These are phyloP conservation scores for Corylus heterophylla DNA, from an alignment of 306 rosid genomes.

Conservation along the genomic window DNA sequence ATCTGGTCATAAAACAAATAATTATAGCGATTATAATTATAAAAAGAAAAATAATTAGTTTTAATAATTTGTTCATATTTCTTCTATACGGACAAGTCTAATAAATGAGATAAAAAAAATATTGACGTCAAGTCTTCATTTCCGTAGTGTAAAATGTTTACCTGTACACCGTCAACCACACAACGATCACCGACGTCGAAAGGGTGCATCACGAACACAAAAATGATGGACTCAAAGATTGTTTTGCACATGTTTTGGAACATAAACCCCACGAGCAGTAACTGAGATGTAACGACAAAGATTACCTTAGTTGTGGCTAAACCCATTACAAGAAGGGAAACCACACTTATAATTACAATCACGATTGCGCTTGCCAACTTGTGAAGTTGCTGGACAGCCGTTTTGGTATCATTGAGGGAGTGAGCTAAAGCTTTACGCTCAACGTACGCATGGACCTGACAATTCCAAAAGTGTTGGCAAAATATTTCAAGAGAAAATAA, in stretches of 20 bases:
- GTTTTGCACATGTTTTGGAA: slow-evolving; percentile 61
- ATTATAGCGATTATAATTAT: too few species aligned
- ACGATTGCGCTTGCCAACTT: slow-evolving; percentile 53
- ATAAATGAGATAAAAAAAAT: neutral
- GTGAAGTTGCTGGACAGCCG: slow-evolving; percentile 56
- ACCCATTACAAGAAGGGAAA: slow-evolving; percentile 47
- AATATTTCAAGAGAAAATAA: neutral
- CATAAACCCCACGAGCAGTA: slow-evolving; percentile 54
- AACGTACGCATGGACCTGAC: slow-evolving; percentile 44
- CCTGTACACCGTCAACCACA: slow-evolving; percentile 44
- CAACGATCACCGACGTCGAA: slow-evolving; percentile 56
- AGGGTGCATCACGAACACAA: slow-evolving; percentile 60
- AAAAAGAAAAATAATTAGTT: too few species aligned
- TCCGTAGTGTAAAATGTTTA: neutral
- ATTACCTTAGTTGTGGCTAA: slow-evolving; percentile 55
- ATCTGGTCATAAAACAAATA: slow-evolving; percentile 27
- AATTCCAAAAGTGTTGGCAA: neutral
- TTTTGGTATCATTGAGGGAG: slow-evolving; percentile 54
- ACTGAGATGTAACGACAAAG: slow-evolving; percentile 51
- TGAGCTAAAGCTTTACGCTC: slow-evolving; percentile 52
- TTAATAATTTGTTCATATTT: too few species aligned
- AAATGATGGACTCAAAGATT: slow-evolving; percentile 51
- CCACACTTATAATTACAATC: slow-evolving; percentile 37
- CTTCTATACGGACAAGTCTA: too few species aligned
- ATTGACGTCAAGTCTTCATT: too few species aligned